A percentile compares a stretch with the other conserved stretches of the same genome.
phyloP scores from a whole-genome alignment of 139 green algal species.

The Trebouxia sp. region DNA sequence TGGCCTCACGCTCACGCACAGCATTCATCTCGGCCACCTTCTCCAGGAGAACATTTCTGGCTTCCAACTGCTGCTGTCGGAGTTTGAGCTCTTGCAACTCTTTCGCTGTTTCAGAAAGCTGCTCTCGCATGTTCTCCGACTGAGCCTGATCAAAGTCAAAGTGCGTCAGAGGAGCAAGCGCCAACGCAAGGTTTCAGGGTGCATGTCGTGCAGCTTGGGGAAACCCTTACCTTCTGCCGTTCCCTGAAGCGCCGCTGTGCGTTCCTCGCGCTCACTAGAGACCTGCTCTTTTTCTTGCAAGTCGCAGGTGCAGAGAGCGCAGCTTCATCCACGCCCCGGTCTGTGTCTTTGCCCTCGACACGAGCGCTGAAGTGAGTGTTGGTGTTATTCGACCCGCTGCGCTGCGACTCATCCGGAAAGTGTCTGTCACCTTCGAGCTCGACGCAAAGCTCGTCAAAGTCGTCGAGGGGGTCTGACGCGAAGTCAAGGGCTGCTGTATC shows the following conservation, averaged over 20 bases:
- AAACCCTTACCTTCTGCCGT: not conserved
- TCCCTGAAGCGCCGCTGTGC: not conserved
- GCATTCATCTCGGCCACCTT: not conserved
- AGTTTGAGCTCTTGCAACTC: not conserved
- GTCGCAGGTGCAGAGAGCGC: not conserved
- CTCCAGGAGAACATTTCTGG: not conserved
- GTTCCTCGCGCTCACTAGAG: not conserved
- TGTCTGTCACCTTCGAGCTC: too few relatives aligned
- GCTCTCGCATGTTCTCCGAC: not conserved
- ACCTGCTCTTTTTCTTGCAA: not conserved
- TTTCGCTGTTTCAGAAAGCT: not conserved
- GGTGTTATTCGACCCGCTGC: not conserved
- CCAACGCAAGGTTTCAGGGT: too few relatives aligned
- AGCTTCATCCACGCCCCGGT: too few relatives aligned
- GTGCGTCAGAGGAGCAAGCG: not conserved
- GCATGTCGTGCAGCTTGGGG: too few relatives aligned
- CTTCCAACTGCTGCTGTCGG: not conserved
- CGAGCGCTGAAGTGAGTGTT: not conserved
- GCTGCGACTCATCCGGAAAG: too few relatives aligned
- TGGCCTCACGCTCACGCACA: not conserved
- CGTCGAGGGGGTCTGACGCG: not conserved
- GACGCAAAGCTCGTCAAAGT: not conserved
- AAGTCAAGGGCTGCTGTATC: not conserved
- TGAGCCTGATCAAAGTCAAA: not conserved
- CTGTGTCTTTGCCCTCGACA: too few relatives aligned